Percentiles rank a stretch among this genome's conserved stretches.
These are phyloP conservation scores for Acanthamoeba healyi DNA, from an alignment of 208 protist species.

Conservation along the genomic window DNA sequence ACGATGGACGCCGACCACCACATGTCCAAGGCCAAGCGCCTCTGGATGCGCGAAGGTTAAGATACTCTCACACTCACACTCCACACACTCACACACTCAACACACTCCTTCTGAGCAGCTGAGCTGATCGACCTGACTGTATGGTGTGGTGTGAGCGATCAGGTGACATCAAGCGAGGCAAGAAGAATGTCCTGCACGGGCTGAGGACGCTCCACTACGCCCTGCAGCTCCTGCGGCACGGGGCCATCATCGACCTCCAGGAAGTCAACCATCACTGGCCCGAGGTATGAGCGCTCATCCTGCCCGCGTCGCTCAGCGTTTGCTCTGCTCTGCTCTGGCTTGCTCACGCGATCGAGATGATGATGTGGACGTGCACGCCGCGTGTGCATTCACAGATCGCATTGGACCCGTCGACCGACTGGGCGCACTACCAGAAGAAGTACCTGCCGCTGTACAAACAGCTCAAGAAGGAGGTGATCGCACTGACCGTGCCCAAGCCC, in stretches of 20 bases:
- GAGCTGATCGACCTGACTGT: too few relatives aligned
- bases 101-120: too few relatives aligned
- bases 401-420: background rate
- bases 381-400: background rate
- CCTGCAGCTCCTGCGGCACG: background rate
- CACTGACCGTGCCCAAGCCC: background rate
- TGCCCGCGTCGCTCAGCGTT: background rate
- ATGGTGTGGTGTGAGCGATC: too few relatives aligned
- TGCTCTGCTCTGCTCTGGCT: background rate
- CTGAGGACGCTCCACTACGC: constrained; percentile 33
- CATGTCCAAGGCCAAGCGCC: constrained; percentile 54
- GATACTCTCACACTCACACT: too few relatives aligned
- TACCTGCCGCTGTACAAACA: constrained; percentile 23
- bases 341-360: too few relatives aligned
- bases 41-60: constrained; percentile 29
- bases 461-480: constrained; percentile 11
- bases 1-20: constrained; percentile 39
- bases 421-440: constrained; percentile 16
- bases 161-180: background rate
- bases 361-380: too few relatives aligned
- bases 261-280: constrained; percentile 44
- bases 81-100: too few relatives aligned
- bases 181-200: constrained; percentile 60
- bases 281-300: background rate
- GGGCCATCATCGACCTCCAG: constrained; percentile 6